Evolutionary conservation across 345 rosid species (phyloP).

Genomic region (Populus davidiana): DNA sequence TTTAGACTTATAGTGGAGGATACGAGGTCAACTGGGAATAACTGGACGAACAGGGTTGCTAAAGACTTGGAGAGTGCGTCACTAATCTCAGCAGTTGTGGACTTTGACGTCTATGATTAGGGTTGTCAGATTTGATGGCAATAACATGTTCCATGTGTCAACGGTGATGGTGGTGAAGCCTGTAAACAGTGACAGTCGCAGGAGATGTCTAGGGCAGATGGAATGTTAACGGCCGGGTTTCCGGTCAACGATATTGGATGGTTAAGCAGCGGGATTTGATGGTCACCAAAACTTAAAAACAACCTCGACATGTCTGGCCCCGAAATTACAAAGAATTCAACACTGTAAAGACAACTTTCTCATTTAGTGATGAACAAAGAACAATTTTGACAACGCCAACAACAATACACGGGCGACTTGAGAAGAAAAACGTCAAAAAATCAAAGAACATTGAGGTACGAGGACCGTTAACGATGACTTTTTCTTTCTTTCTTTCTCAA

Average conservation of each 20-base stretch:
- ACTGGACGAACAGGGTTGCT: too few relatives aligned
- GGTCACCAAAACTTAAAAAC: too few relatives aligned
- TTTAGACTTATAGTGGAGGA: too few relatives aligned
- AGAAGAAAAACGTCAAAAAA: neutral
- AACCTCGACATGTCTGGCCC: neutral
- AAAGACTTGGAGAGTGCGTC: too few relatives aligned
- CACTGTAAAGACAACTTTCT: neutral
- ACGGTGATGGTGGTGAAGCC: neutral
- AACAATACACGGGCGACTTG: neutral
- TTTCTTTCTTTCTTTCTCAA: neutral
- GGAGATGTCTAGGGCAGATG: neutral
- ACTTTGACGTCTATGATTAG: too few relatives aligned
- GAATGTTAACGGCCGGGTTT: neutral
- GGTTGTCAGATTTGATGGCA: neutral
- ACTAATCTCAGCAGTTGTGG: too few relatives aligned
- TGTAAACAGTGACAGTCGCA: too few relatives aligned
- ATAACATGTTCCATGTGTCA: neutral
- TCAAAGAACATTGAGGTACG: conserved; percentile 6
- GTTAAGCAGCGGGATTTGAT: neutral
- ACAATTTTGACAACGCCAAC: conserved; percentile 1
- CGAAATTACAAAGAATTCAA: neutral
- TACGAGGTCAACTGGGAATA: too few relatives aligned
- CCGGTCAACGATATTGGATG: neutral
- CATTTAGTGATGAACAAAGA: conserved; percentile 2
- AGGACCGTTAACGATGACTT: neutral